phyloP scores from a whole-genome alignment of 129 eudicot genomes.

The Lonicera japonica region DNA sequence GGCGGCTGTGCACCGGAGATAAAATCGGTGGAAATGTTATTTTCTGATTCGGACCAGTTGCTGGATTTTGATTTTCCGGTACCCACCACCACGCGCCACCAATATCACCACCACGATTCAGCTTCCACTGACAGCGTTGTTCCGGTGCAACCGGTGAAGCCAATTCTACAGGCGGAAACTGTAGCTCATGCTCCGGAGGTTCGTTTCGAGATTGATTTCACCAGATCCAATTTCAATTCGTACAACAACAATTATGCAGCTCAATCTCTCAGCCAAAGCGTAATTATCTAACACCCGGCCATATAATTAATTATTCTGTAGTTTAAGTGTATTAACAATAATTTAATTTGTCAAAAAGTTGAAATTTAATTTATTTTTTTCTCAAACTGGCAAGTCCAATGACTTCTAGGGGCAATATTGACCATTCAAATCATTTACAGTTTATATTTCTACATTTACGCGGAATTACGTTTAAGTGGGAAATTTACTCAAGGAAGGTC shows the following conservation, averaged over 20 bases:
- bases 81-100: constrained; percentile 17
- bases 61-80: constrained; percentile 50
- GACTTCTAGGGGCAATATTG: no score
- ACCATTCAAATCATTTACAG: no score
- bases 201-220: constrained; percentile 65
- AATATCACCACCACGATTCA: constrained; percentile 23
- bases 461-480: no score
- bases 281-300: constrained; percentile 20
- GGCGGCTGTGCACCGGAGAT: constrained; percentile 34
- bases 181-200: constrained; percentile 30
- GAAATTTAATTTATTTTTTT: no score
- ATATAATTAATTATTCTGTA: neutral
- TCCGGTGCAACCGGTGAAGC: constrained; percentile 43
- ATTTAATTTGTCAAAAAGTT: no score
- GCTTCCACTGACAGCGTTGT: constrained; percentile 54
- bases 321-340: no score
- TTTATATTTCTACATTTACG: no score
- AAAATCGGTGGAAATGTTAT: constrained; percentile 39
- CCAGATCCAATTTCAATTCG: constrained; percentile 39
- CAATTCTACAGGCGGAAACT: constrained; percentile 1
- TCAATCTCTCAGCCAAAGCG: constrained; percentile 56
- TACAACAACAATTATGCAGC: constrained; percentile 37
- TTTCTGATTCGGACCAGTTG: constrained; percentile 44
- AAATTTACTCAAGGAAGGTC: no score
- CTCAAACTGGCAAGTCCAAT: no score